Evolutionary conservation across 1,139 yeast genomes (phyloP).

Genomic region (Taiozyma onychis): DNA sequence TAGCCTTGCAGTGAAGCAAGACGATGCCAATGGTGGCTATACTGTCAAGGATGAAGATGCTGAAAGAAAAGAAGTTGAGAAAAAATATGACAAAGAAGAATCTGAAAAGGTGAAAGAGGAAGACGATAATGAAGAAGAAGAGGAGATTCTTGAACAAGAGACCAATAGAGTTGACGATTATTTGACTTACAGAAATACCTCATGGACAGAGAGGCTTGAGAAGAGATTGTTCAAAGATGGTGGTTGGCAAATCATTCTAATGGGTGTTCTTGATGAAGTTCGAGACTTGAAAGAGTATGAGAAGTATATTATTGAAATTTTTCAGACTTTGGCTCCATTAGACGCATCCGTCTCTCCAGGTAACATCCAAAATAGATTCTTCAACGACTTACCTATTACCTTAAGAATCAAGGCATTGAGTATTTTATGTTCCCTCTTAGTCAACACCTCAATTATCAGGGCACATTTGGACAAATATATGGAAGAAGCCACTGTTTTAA

Average conservation of each 20-base stretch:
- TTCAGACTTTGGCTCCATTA: conserved; percentile 51
- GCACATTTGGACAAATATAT: conserved; percentile 61
- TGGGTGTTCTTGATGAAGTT: conserved; percentile 59
- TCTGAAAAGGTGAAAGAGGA: conserved; percentile 13
- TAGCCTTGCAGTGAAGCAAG: conserved; percentile 3
- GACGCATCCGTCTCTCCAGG: conserved; percentile 38
- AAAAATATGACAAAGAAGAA: conserved; percentile 19
- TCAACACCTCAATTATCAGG: conserved; percentile 56
- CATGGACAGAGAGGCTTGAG: conserved; percentile 76
- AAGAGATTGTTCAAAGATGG: conserved; percentile 79
- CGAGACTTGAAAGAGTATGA: conserved; percentile 53
- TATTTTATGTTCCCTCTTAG: conserved; percentile 52
- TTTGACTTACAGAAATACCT: conserved; percentile 52
- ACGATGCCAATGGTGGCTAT: conserved; percentile 23
- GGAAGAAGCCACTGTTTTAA: conserved; percentile 55
- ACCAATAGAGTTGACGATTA: conserved; percentile 38
- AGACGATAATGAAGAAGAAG: conserved; percentile 10
- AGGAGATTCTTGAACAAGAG: conserved; percentile 16
- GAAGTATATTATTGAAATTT: conserved; percentile 40
- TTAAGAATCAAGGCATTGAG: conserved; percentile 48
- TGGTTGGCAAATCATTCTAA: conserved; percentile 71
- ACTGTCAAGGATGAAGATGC: conserved; percentile 2
- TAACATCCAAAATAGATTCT: conserved; percentile 2
- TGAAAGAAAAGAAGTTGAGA: conserved; percentile 15
- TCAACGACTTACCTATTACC: conserved; percentile 3